Percentiles rank a stretch among this genome's conserved stretches.
These are phyloP conservation scores for Cordyceps javanica DNA, from an alignment of 2,329 filamentous ascomycete species.

Conservation along the genomic window DNA sequence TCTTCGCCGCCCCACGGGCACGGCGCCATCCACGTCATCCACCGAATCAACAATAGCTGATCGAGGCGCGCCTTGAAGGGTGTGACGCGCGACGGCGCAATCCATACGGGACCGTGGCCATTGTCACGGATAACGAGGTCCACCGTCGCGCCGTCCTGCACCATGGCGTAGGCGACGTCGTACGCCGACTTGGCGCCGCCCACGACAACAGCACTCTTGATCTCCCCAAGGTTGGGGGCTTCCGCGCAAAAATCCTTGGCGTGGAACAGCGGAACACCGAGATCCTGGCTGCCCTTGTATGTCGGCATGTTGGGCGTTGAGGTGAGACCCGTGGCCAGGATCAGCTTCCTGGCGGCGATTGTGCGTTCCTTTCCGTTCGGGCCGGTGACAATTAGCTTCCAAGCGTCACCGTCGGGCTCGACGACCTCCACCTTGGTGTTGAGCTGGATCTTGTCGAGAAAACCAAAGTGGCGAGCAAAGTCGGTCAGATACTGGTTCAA, in stretches of 20 bases:
- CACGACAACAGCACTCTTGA: slow-evolving; percentile 38
- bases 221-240: slow-evolving; percentile 23
- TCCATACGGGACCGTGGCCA: slow-evolving; percentile 49
- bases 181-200: slow-evolving; percentile 54
- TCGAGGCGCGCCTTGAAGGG: slow-evolving; percentile 56
- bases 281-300: slow-evolving; percentile 30
- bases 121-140: slow-evolving; percentile 44
- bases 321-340: slow-evolving; percentile 45
- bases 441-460: slow-evolving; percentile 43
- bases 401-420: slow-evolving; percentile 16
- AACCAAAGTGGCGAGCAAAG: slow-evolving; percentile 37
- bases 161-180: slow-evolving; percentile 52
- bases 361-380: background rate
- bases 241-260: slow-evolving; percentile 34
- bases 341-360: slow-evolving; percentile 32
- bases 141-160: slow-evolving; percentile 38
- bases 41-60: slow-evolving; percentile 44
- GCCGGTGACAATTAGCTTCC: slow-evolving; percentile 18
- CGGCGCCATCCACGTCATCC: slow-evolving; percentile 59
- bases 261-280: slow-evolving; percentile 37
- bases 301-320: slow-evolving; percentile 36
- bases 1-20: slow-evolving; percentile 57
- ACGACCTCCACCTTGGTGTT: slow-evolving; percentile 43
- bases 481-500: slow-evolving; percentile 32
- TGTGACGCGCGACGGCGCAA: slow-evolving; percentile 52